Evolutionary conservation across 495 filamentous ascomycete species (phyloP), one percentile per base, ranked within the genome.

Genomic region (Aspergillus mulundensis): DNA sequence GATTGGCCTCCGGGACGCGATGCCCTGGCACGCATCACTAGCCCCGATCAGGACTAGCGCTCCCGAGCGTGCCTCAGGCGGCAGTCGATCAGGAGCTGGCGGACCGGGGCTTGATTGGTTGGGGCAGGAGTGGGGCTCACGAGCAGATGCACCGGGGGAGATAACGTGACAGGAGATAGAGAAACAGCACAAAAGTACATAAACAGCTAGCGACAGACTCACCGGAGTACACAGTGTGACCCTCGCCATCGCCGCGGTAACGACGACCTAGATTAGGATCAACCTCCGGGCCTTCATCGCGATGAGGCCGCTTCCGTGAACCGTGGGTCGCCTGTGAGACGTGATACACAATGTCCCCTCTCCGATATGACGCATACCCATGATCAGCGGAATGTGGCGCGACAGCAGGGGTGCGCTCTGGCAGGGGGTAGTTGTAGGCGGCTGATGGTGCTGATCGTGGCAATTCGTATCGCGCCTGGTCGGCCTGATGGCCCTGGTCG

Each of bases 71-170:
- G 54, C 56, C 59, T 62, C 47, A 56, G 56, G 62, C 54, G 56
- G 62, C 54, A 66, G 66, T 61, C 66, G 72, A 73, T 73, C 70
- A 59, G 44, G 60, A 65, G 71, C 66, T 64, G 68, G 57, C 46
- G 48, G 61, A 44, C 24, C 50, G 63, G 28, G 38, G 15, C 40
- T 46, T 58, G 53, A 59, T 61, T 61, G 60, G 58, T 46, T 36
- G 45, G 48, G 25, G 34, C 50, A 53, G 47, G 57, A 57, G 49
- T 60, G 50, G 32, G 32, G 50, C 52, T 59, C 48, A 47, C 42
- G 30, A 18, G 16, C 36, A 53, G 24, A 58, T 58, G 58, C 54
- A 58, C 30, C 12, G 12, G 12, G 32, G 28, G 4, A 4, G 32
- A 36, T 36, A 61, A 61, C 43, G 58, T 58, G 62, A 59, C 49